Base-by-base conservation (phyloP, 306 rosid genomes). In the Vigna angularis region DNA sequence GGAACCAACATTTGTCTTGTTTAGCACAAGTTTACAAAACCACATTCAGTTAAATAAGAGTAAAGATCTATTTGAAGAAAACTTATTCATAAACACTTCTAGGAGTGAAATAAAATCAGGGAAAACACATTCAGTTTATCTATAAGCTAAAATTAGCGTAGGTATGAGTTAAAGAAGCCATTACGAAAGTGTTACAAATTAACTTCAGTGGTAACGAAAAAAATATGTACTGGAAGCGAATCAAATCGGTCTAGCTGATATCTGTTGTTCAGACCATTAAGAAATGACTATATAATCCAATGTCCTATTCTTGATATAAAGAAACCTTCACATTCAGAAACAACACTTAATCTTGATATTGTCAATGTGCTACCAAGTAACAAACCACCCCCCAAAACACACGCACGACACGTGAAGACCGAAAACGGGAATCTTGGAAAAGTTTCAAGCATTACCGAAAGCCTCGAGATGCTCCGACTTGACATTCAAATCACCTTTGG, bases 401-500 rank as follows among this genome's bases (percentile, higher is more conserved):
- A 80, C 28, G 6, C 30, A 73, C 28, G 16, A 51, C 14, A 64
- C 0, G n/a, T 24, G 28, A 26, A 30, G 34, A 30, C 34, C 5
- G 4, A 30, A 30, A 30, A 4, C 4, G 69, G 44, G 45, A 55
- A 53, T 9, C 47, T 45, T 55, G 9, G 47, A 59, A 78, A 70
- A 48, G 80, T n/a, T 32, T 1, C 9, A 55, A 66, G 50, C 18
- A 51, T 81, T 86, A 94, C 96, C 97, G 69, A 90, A 91, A 73
- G 95, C 83, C 14, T 87, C 87, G 34, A 95, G 90, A 80, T 76
- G 95, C 63, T 91, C 97, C 36, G 83, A 63, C 82, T 93, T 90
- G 69, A 94, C 84, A 71, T 94, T 92, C 88, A 94, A 91, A 82
- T 95, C 99, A 45, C 99, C 99, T 82, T 89, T 93, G 62, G 99